Evolutionary conservation across 1,284 basidiomycete genomes (phyloP).

Genomic region (Trametes polyzona): DNA sequence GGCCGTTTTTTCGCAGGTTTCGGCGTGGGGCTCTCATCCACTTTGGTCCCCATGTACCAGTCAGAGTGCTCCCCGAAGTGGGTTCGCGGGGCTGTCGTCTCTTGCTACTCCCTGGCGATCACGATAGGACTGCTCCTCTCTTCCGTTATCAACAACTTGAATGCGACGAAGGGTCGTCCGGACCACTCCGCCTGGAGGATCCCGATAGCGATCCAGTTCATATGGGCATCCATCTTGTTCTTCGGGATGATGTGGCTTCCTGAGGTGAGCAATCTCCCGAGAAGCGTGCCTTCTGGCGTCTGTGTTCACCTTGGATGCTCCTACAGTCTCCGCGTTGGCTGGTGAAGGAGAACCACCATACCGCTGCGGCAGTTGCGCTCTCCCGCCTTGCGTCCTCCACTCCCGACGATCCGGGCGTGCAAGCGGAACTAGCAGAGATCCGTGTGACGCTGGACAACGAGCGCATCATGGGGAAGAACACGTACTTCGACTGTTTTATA

Average conservation of each 20-base stretch:
- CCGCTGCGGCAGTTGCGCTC: constrained; percentile 63
- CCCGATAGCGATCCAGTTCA: constrained; percentile 77
- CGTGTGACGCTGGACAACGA: constrained; percentile 72
- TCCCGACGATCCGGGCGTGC: constrained; percentile 54
- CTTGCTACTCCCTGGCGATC: constrained; percentile 81
- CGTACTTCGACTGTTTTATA: constrained; percentile 71
- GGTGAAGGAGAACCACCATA: constrained; percentile 69
- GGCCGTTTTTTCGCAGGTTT: constrained; percentile 85
- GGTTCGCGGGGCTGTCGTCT: constrained; percentile 76
- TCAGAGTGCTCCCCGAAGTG: constrained; percentile 53
- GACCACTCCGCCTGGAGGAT: constrained; percentile 76
- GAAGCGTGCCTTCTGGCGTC: constrained; percentile 9
- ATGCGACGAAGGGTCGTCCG: constrained; percentile 63
- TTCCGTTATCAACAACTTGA: constrained; percentile 75
- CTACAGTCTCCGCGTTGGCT: constrained; percentile 81
- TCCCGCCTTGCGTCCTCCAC: constrained; percentile 60
- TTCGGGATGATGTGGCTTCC: constrained; percentile 70
- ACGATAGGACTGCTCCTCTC: constrained; percentile 84
- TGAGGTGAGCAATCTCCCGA: constrained; percentile 49
- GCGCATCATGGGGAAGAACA: constrained; percentile 50
- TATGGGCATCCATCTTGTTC: constrained; percentile 63
- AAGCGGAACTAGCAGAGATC: constrained; percentile 71
- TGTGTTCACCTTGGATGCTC: constrained; percentile 18
- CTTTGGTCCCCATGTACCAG: constrained; percentile 78
- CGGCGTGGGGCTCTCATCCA: constrained; percentile 76